phyloP scores from a whole-genome alignment of 176 grass and related monocot species.

The Oryza rufipogon region DNA sequence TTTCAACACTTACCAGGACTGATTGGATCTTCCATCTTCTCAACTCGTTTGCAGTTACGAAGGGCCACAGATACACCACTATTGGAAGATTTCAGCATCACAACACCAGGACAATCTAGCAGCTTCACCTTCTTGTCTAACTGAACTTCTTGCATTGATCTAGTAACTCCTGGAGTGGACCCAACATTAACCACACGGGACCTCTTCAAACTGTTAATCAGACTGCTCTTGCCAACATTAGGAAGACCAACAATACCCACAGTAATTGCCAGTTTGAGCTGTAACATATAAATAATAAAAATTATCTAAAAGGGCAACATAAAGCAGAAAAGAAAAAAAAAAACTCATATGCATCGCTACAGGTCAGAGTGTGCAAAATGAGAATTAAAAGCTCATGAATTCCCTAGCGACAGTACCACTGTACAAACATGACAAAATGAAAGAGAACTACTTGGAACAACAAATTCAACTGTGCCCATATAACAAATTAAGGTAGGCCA shows the following conservation, averaged over 20 bases:
- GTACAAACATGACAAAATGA: neutral
- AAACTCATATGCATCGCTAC: neutral
- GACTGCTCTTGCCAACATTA: constrained; percentile 97
- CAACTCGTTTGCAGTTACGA: constrained; percentile 90
- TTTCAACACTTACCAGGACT: constrained; percentile 61
- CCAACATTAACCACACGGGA: constrained; percentile 90
- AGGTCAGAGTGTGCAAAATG: neutral
- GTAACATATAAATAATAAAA: constrained; percentile 29
- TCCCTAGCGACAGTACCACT: neutral
- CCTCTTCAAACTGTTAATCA: constrained; percentile 98
- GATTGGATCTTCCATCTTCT: constrained; percentile 93
- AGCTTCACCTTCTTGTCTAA: constrained; percentile 97
- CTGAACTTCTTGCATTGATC: constrained; percentile 94
- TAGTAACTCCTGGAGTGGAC: constrained; percentile 88
- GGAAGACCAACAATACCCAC: constrained; percentile 97
- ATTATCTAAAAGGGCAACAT: neutral
- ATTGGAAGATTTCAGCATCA: constrained; percentile 82
- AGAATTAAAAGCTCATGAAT: neutral
- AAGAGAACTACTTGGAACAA: neutral
- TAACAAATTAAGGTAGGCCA: neutral
- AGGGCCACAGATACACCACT: constrained; percentile 74
- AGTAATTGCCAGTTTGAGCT: constrained; percentile 94
- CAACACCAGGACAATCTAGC: constrained; percentile 95
- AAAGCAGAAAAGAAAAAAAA: neutral
- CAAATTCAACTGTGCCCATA: neutral